Conservation (phyloP, 1,284 basidiomycete genomes). For the Pyrrhoderma lamaoense region DNA sequence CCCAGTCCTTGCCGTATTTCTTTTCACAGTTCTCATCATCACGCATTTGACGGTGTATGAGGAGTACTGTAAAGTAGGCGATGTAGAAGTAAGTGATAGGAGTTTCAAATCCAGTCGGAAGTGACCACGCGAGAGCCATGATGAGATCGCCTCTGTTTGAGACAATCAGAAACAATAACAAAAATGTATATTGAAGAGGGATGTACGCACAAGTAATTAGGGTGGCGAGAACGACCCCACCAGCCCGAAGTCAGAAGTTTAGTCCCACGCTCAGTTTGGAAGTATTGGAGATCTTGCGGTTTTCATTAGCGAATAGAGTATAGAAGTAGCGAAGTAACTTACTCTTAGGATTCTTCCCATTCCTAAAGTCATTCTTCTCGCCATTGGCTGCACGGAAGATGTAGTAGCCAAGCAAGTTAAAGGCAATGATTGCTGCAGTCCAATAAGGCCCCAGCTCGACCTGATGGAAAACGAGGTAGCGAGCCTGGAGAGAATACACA, state of each 20-base stretch:
- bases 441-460: constrained; percentile 69
- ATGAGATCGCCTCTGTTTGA: constrained; percentile 67
- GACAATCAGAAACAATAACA: constrained; percentile 4
- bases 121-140: constrained; percentile 91
- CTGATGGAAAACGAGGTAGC: constrained; percentile 86
- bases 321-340: constrained; percentile 19
- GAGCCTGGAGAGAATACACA: constrained; percentile 88
- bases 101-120: constrained; percentile 87
- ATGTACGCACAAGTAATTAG: constrained; percentile 75
- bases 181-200: not conserved
- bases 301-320: constrained; percentile 3
- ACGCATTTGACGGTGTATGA: constrained; percentile 84
- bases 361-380: constrained; percentile 95
- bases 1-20: constrained; percentile 71
- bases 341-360: constrained; percentile 92
- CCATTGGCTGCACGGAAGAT: constrained; percentile 88
- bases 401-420: constrained; percentile 79
- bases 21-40: constrained; percentile 90
- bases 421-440: constrained; percentile 53
- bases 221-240: constrained; percentile 95
- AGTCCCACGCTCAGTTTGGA: constrained; percentile 82
- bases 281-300: constrained; percentile 75
- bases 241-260: constrained; percentile 93
- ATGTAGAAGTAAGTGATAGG: constrained; percentile 98
- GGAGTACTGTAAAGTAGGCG: constrained; percentile 81